These are phyloP conservation scores for Acrodontium crateriforme DNA, from an alignment of 2,329 filamentous ascomycete genomes.

Conservation along the genomic window DNA sequence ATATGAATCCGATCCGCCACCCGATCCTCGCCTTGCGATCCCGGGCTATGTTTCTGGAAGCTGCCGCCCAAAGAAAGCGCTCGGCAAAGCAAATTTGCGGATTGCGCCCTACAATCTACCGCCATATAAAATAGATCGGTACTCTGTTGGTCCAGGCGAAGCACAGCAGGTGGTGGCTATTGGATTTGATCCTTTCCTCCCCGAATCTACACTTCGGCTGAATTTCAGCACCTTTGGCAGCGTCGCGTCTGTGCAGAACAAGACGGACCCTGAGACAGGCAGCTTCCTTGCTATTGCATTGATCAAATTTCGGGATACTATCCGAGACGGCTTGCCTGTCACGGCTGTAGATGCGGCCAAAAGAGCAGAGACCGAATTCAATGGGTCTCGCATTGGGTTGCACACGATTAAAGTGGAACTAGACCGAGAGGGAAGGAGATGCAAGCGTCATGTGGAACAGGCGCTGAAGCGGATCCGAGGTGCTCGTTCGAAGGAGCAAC, in stretches of 20 bases:
- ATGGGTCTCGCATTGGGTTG: constrained; percentile 66
- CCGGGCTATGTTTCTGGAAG: constrained; percentile 42
- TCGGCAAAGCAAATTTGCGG: constrained; percentile 56
- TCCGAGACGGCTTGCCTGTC: constrained; percentile 38
- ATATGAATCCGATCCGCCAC: constrained; percentile 48
- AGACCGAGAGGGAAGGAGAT: constrained; percentile 77
- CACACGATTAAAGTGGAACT: constrained; percentile 69
- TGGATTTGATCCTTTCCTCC: constrained; percentile 86
- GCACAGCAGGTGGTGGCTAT: constrained; percentile 83
- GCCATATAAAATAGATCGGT: constrained; percentile 71
- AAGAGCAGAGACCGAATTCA: constrained; percentile 61
- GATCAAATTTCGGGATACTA: constrained; percentile 71
- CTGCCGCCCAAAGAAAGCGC: constrained; percentile 38
- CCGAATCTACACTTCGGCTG: constrained; percentile 55
- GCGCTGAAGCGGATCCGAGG: constrained; percentile 56
- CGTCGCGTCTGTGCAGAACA: constrained; percentile 81
- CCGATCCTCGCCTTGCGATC: constrained; percentile 68
- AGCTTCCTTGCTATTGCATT: constrained; percentile 89
- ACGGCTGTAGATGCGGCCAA: constrained; percentile 70
- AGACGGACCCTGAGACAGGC: constrained; percentile 87
- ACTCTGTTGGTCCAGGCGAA: constrained; percentile 77
- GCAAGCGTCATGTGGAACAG: constrained; percentile 62
- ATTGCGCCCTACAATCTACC: constrained; percentile 66
- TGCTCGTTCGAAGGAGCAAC: constrained; percentile 35
- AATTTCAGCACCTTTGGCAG: constrained; percentile 74